Conservation (phyloP, 2,329 filamentous ascomycete genomes). For the Bipolaris sorokiniana region DNA sequence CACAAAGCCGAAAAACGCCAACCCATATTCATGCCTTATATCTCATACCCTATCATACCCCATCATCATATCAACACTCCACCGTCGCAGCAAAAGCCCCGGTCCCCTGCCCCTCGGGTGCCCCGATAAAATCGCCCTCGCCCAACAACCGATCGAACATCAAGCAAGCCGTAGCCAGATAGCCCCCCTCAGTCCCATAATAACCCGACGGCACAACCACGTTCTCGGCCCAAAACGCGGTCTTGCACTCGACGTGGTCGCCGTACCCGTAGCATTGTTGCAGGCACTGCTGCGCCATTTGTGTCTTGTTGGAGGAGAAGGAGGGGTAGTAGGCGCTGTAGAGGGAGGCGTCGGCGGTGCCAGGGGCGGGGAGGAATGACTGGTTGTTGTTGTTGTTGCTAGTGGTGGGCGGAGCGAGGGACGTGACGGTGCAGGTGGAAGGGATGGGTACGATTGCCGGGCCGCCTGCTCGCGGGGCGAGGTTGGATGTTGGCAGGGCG, state of each 20-base stretch:
- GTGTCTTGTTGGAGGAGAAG: conserved; percentile 32
- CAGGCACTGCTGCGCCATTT: conserved; percentile 43
- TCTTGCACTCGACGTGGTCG: conserved; percentile 43
- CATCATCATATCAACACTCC: conserved; percentile 28
- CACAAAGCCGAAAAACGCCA: too few species aligned
- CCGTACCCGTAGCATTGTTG: conserved; percentile 53
- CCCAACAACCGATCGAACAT: conserved; percentile 41
- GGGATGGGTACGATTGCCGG: conserved; percentile 45
- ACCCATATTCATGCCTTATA: background rate
- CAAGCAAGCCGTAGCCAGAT: conserved; percentile 44
- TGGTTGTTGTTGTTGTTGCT: conserved; percentile 6
- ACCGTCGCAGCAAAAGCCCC: conserved; percentile 43
- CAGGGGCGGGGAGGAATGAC: conserved; percentile 34
- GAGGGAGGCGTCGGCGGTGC: conserved; percentile 27
- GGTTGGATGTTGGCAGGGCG: conserved; percentile 9
- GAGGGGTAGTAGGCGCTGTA: conserved; percentile 46
- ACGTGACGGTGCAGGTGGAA: conserved; percentile 43
- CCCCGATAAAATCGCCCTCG: conserved; percentile 38
- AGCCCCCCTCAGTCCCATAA: conserved; percentile 40
- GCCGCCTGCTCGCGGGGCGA: conserved; percentile 41
- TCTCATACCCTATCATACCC: background rate
- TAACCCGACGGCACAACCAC: conserved; percentile 45
- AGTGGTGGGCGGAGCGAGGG: conserved; percentile 20
- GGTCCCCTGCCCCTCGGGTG: conserved; percentile 39
- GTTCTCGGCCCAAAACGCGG: conserved; percentile 48